These are phyloP conservation scores for Penicillium sp. DNA, from an alignment of 2,329 filamentous ascomycete species.

Conservation along the genomic window DNA sequence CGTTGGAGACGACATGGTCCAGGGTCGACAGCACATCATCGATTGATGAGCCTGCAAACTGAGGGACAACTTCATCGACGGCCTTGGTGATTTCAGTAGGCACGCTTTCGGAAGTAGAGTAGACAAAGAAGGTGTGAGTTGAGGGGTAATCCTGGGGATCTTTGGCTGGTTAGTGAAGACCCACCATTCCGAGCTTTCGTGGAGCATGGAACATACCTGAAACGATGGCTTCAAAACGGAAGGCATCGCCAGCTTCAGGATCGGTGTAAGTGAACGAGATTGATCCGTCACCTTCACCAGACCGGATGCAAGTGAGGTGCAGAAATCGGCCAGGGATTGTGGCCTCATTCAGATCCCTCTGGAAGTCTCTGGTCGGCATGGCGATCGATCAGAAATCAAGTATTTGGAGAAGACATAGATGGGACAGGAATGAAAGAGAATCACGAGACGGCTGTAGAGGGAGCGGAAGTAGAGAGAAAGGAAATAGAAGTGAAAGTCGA, in stretches of 20 bases:
- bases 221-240: conserved; percentile 46
- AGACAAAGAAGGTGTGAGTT: conserved; percentile 55
- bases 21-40: conserved; percentile 55
- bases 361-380: conserved; percentile 71
- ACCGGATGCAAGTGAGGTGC: conserved; percentile 57
- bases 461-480: not conserved
- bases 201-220: conserved; percentile 38
- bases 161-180: conserved; percentile 27
- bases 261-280: conserved; percentile 63
- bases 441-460: not conserved
- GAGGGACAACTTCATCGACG: conserved; percentile 50
- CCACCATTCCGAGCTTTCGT: not conserved
- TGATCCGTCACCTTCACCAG: conserved; percentile 72
- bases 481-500: not conserved
- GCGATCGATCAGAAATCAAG: not conserved
- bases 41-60: conserved; percentile 47
- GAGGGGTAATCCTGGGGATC: conserved; percentile 65
- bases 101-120: conserved; percentile 47
- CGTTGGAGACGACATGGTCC: conserved; percentile 42
- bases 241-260: conserved; percentile 24
- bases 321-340: not conserved
- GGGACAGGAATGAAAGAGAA: no score
- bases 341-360: conserved; percentile 29
- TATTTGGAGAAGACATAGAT: not conserved
- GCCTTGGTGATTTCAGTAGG: conserved; percentile 35